Conservation (phyloP, 495 filamentous ascomycete species). For the Podospora conica region DNA sequence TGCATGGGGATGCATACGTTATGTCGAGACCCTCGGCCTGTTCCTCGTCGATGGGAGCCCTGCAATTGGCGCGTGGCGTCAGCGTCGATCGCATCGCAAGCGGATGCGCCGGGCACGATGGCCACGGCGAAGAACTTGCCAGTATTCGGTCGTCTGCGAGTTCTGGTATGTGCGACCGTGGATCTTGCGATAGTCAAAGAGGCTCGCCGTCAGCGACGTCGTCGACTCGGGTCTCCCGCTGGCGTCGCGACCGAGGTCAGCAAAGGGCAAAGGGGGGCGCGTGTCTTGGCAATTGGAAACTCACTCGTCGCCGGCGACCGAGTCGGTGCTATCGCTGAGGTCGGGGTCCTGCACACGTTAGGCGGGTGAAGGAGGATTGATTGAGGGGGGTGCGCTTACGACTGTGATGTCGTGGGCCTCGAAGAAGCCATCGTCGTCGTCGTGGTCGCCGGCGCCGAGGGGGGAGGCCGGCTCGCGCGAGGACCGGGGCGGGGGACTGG, state of each 20-base stretch:
- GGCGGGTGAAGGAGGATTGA: background rate
- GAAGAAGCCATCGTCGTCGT: background rate
- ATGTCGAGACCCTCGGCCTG: conserved; percentile 39
- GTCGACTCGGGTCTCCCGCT: conserved; percentile 24
- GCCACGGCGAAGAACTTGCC: conserved; percentile 11
- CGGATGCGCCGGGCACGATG: background rate
- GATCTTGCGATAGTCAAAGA: conserved; percentile 38
- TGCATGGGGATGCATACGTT: conserved; percentile 21
- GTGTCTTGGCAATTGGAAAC: background rate
- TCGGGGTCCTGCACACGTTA: background rate
- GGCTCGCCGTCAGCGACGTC: conserved; percentile 38
- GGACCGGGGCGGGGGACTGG: background rate
- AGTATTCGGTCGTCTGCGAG: conserved; percentile 24
- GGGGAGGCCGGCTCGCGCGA: background rate
- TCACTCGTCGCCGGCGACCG: conserved; percentile 30
- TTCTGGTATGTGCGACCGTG: conserved; percentile 37
- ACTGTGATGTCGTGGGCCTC: conserved; percentile 3
- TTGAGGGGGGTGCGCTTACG: background rate
- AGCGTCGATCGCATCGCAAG: background rate
- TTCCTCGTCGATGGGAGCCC: conserved; percentile 37
- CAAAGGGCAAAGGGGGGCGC: background rate
- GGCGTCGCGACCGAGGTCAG: background rate
- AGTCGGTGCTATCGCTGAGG: conserved; percentile 30
- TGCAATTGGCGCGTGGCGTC: background rate
- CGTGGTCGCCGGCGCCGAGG: background rate